Conservation (phyloP, 768 basidiomycete species). For the Lactifluus hygrophoroides region DNA sequence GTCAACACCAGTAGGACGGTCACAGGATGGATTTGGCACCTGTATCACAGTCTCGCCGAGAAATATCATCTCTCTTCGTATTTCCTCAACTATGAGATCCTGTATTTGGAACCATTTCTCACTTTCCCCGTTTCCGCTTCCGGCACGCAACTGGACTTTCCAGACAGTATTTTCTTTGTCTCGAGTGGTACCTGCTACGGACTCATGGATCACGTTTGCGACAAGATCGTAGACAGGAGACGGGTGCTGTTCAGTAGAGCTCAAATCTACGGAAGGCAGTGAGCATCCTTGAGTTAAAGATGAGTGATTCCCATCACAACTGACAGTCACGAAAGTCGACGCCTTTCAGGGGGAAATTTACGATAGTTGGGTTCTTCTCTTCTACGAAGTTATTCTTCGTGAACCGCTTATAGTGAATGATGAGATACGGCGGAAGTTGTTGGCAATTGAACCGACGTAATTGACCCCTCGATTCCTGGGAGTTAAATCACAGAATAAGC, state of each 20-base stretch:
- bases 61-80: conserved; percentile 97
- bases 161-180: conserved; percentile 88
- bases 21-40: conserved; percentile 34
- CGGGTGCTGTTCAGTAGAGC: conserved; percentile 49
- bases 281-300: background rate
- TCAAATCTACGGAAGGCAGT: conserved; percentile 51
- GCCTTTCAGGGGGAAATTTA: conserved; percentile 92
- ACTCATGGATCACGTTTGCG: conserved; percentile 92
- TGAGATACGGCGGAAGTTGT: conserved; percentile 82
- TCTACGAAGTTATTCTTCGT: conserved; percentile 95
- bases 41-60: conserved; percentile 95
- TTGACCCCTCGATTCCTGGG: conserved; percentile 75
- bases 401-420: conserved; percentile 93
- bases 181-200: conserved; percentile 89
- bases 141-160: conserved; percentile 82
- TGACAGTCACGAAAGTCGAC: conserved; percentile 88
- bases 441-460: conserved; percentile 88
- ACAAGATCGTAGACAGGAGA: conserved; percentile 86
- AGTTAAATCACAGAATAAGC: conserved; percentile 10
- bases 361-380: conserved; percentile 98
- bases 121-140: conserved; percentile 64
- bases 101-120: conserved; percentile 97
- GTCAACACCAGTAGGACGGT: conserved; percentile 3
- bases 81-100: conserved; percentile 93
- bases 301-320: conserved; percentile 26